Conservation (phyloP, 352 stramenopile genomes). For the Globisporangium parvum region DNA sequence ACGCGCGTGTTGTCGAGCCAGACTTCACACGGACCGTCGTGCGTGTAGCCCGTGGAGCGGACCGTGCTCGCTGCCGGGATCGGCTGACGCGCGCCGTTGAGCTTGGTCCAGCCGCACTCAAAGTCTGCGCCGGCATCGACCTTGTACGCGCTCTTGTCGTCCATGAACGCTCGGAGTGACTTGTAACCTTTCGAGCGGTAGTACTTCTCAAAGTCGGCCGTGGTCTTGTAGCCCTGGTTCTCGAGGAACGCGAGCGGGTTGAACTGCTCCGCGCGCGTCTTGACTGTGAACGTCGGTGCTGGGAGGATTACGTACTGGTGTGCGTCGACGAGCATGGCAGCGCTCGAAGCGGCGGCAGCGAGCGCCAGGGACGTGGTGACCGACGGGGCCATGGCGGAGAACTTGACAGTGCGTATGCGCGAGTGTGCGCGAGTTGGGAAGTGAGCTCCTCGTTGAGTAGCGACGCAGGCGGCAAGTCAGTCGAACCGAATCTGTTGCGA, state of each 20-base stretch:
- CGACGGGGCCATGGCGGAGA: constrained; percentile 8
- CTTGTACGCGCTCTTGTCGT: constrained; percentile 14
- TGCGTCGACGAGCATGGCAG: constrained; percentile 12
- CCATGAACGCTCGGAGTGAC: constrained; percentile 12
- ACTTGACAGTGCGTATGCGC: neutral
- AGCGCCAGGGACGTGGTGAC: constrained; percentile 16
- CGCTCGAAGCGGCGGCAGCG: constrained; percentile 18
- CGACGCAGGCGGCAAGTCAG: neutral
- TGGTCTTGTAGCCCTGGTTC: constrained; percentile 34
- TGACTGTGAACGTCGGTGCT: constrained; percentile 28
- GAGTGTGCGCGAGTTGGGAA: neutral
- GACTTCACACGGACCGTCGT: constrained; percentile 36
- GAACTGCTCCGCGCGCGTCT: constrained; percentile 29
- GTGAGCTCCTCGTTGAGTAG: constrained; percentile 1
- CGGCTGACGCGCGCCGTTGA: constrained; percentile 18
- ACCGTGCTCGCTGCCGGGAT: constrained; percentile 19
- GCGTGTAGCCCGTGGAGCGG: constrained; percentile 41
- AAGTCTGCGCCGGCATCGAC: constrained; percentile 17
- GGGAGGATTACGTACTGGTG: constrained; percentile 36
- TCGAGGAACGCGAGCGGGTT: constrained; percentile 46
- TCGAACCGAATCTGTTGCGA: no score
- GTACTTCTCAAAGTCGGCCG: constrained; percentile 31
- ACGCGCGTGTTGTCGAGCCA: constrained; percentile 36
- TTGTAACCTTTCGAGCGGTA: constrained; percentile 11
- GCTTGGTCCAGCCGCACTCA: constrained; percentile 28